phyloP scores from a whole-genome alignment of 2,329 filamentous ascomycete genomes.

The Trichothecium roseum region DNA sequence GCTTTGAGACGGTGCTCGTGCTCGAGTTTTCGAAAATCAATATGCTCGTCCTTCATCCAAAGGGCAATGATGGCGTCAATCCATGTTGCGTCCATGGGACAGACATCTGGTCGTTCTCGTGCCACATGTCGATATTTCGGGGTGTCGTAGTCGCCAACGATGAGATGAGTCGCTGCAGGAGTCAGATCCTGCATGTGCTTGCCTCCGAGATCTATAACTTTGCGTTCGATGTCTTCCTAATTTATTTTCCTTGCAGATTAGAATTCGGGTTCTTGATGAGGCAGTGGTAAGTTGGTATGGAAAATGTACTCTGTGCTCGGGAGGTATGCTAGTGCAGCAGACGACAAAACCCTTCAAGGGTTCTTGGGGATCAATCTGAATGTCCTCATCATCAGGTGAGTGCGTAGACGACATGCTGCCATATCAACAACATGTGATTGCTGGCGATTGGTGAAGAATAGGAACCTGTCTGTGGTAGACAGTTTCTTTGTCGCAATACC shows the following conservation, averaged over 20 bases:
- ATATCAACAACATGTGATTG: background rate
- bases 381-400: conserved; percentile 1
- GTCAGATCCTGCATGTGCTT: conserved; percentile 83
- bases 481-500: background rate
- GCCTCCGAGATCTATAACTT: conserved; percentile 74
- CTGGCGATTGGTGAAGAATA: too few relatives aligned
- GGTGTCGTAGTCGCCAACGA: conserved; percentile 82
- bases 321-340: conserved; percentile 78
- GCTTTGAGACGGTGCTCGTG: conserved; percentile 51
- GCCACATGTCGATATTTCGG: conserved; percentile 95
- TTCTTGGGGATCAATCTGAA: conserved; percentile 42
- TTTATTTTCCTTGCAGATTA: background rate
- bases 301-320: conserved; percentile 67
- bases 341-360: conserved; percentile 65
- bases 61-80: conserved; percentile 66
- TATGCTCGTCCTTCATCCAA: conserved; percentile 75
- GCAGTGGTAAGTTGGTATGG: conserved; percentile 3
- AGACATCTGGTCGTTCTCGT: conserved; percentile 75
- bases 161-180: conserved; percentile 88
- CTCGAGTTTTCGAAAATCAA: conserved; percentile 64
- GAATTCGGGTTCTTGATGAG: background rate
- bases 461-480: too few relatives aligned
- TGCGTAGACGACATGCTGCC: conserved; percentile 4
- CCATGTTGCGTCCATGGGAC: conserved; percentile 74
- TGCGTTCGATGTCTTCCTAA: conserved; percentile 46